Evolutionary conservation across 2,329 filamentous ascomycete genomes (phyloP), one percentile per base, ranked within the genome.

Genomic region (Pseudogymnoascus sp.): DNA sequence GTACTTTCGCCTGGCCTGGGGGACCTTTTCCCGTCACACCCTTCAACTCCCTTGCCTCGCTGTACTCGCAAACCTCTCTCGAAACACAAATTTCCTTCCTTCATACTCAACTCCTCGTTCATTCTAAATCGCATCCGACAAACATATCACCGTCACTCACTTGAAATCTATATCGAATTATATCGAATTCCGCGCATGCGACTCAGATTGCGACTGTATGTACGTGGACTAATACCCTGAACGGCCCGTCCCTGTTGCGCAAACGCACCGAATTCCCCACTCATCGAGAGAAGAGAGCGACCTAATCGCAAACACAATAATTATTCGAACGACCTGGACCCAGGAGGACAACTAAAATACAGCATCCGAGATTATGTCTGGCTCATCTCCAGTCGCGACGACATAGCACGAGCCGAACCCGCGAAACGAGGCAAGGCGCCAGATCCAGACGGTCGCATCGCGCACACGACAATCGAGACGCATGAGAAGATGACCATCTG

Each of bases 401-500:
- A 54, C 8, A 54, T 54, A 54, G 47, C 47, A 54, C 47, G 47
- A 54, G 31, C 47, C 47, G 47, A 54, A 54, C 47, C 47, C 47
- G 26, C 47, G 26, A 54, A 16, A 54, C 26, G 47, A 54, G 18
- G 23, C 47, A 54, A 54, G n/a, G 31, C 47, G 47, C 47, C 47
- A 31, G 26, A 54, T 12, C 23, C 26, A 54, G 47, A 31, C 47
- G n/a, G 47, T 54, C 47, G 47, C 47, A 54, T 54, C 47, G 47
- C 47, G 12, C 47, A 16, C n/a, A 34, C 47, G 47, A 54, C 26
- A 54, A 54, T 16, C 26, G 26, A 54, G 47, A 54, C 47, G 47
- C 45, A 72, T 71, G 70, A 70, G 68, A 74, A 68, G 60, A 93
- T 93, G 90, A 85, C 87, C 74, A 79, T 93, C 76, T 96, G 91